phyloP scores from a whole-genome alignment of 2,329 filamentous ascomycete genomes.

The Colletotrichum lentis region DNA sequence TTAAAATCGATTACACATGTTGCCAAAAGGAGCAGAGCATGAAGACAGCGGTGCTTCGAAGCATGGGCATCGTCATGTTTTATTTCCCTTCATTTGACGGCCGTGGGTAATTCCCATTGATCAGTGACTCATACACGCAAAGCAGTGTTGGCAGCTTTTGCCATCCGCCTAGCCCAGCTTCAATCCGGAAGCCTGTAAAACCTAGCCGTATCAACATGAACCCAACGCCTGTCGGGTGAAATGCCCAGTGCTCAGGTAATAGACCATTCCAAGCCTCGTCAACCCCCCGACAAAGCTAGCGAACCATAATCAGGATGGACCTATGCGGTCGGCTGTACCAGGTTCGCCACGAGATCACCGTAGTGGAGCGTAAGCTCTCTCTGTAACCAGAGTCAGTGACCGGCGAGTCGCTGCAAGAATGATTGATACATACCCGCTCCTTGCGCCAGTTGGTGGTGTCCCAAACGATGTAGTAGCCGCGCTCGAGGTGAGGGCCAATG shows the following conservation, averaged over 20 bases:
- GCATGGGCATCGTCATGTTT: conserved; percentile 30
- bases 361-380: conserved; percentile 69
- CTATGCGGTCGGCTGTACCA: conserved; percentile 33
- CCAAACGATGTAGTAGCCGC: conserved; percentile 73
- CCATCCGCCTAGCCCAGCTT: conserved; percentile 28
- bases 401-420: not conserved
- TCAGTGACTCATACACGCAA: conserved; percentile 37
- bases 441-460: conserved; percentile 69
- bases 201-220: conserved; percentile 31
- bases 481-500: conserved; percentile 66
- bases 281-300: conserved; percentile 21
- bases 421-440: conserved; percentile 62
- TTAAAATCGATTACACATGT: not conserved
- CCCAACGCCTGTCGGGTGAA: conserved; percentile 32
- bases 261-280: conserved; percentile 33
- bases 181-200: conserved; percentile 31
- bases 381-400: conserved; percentile 48
- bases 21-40: not conserved
- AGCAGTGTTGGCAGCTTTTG: conserved; percentile 23
- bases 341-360: conserved; percentile 65
- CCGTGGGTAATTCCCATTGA: conserved; percentile 27
- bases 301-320: conserved; percentile 9
- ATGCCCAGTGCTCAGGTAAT: conserved; percentile 27
- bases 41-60: not conserved
- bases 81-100: conserved; percentile 33